Evolutionary conservation across 2,329 filamentous ascomycete species (phyloP), one percentile per base, ranked within the genome.

Genomic region (Dactylellina parvicollis): DNA sequence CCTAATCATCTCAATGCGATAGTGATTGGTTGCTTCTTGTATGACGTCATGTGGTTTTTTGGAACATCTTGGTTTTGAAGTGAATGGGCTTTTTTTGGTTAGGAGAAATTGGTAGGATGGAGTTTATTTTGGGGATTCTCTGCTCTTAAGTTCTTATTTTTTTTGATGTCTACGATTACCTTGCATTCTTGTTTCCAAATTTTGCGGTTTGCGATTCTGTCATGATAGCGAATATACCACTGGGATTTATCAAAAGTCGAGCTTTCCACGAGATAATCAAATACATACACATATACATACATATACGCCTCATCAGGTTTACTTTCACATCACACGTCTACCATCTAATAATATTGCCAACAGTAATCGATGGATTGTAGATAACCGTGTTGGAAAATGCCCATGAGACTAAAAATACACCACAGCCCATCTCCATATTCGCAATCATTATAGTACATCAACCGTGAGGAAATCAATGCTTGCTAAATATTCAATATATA

Each of bases 31-130:
- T 42, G 20, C 7, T 28, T 18, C 26, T 50, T n/a, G 28, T 44
- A 59, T 59, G 62, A 67, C 62, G 62, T 67, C 62, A 67, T 59
- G 10, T 52, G 2, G 4, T 40, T 12, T 5, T n/a, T 20, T 36
- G 50, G 44, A 26, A 7, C 36, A 38, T 4, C 12, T 38, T 32
- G 5, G 24, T 32, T n/a, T n/a, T n/a, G n/a, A 24, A 32, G 36
- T 32, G 8, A 30, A 64, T 24, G 30, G 16, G 20, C 40, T 26
- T 34, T 56, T 44, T 44, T 24, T 62, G 12, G n/a, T 36, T 22
- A 14, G 7, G 46, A 30, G 46, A 26, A 30, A n/a, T 49, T 49
- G 46, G 46, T 26, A 18, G n/a, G 12, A 30, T 12, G 46, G 46
- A 49, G 46, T 49, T 30, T 30, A 1, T 49, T 49, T 26, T n/a